Evolutionary conservation across 805 yeast species (phyloP), one percentile per base, ranked within the genome.

Genomic region (Metschnikowia sp.): DNA sequence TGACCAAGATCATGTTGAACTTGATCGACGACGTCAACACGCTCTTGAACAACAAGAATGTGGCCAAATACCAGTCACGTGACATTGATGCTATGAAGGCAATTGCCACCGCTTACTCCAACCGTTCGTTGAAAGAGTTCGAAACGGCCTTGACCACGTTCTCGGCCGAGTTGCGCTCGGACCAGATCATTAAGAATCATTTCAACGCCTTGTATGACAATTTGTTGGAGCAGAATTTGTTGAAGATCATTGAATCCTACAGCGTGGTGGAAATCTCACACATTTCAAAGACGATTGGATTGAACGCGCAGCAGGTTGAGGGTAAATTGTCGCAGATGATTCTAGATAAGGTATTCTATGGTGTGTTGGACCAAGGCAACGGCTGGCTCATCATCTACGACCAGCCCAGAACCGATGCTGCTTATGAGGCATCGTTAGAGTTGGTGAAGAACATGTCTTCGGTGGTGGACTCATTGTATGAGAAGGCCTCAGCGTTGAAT

Each of bases 11-110:
- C 63, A 94, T 94, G 99, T 74, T 89, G 58, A 89, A 88, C 60
- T 70, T 85, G 59, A 79, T 88, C 39, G 94, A 86, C 59, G 99
- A 94, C 59, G 87, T 91, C 38, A 88, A 86, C 58, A 78, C 81
- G 55, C 80, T 94, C 43, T 73, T 94, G 59, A 76, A 77, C 52
- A 84, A 87, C 65, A 92, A 94, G 55, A 76, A 75, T 48, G 77
- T 70, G 11, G 67, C 75, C 48, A 86, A 88, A 63, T 87, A 83
- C 62, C 84, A 86, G 51, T 87, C 92, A 11, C 82, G 81, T 47
- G 96, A 88, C 44, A 86, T 94, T 51, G 98, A 94, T 59, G 97
- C 98, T 13, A 91, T 94, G 96, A 88, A 85, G 65, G 86, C 96
- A 2, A 88, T 94, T 53, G 86, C 98, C 1, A 76, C 82, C 33